Evolutionary conservation across 2,329 filamentous ascomycete species (phyloP), one percentile per base, ranked within the genome.

Genomic region (Alternaria consortialis): DNA sequence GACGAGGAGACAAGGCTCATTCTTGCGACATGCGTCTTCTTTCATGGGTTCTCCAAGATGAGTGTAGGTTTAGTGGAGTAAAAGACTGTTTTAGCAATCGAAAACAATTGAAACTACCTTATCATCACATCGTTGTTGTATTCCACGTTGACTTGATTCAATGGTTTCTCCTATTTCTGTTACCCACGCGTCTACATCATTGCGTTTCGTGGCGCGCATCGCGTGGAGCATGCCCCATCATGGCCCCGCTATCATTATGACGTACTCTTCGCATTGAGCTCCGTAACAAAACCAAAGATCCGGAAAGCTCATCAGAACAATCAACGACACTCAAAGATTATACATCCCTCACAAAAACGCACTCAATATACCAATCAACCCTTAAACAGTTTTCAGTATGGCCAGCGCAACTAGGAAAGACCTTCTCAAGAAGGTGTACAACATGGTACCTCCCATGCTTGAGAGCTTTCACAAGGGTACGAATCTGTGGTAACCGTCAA

Each of bases 401-500:
- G 78, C 80, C 20, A 70, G 90, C 63, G 81, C 86, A 65, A 82
- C 88, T 27, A 92, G 93, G 23, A 91, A 88, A 79, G 88, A 91
- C 70, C 83, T 97, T 54, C 84, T 99, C 58, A 81, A 84, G 68
- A 94, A 92, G 80, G 93, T 94, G 74, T 91, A 90, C 84, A 92
- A 90, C 77, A 91, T 99, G 83, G 87, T 99, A 61, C 95, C 95
- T 66, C 95, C 95, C 11, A 92, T 99, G 92, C 86, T 97, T 55
- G 92, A 95, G 77, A 92, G 88, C 75, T 98, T 98, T 77, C 95
- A 98, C 81, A 99, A 99, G 85, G 95, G 94, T 93, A 76, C 46
- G 58, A 1, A n/a, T 3, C 27, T 7, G 4, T 15, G 15, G 8
- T 5, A 17, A 29, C 3, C 1, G 2, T 27, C 52, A 12, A 56